A percentile compares a stretch with the other conserved stretches of the same genome.
Conservation (phyloP, 2,329 filamentous ascomycete genomes). For the Periconia digitata region DNA sequence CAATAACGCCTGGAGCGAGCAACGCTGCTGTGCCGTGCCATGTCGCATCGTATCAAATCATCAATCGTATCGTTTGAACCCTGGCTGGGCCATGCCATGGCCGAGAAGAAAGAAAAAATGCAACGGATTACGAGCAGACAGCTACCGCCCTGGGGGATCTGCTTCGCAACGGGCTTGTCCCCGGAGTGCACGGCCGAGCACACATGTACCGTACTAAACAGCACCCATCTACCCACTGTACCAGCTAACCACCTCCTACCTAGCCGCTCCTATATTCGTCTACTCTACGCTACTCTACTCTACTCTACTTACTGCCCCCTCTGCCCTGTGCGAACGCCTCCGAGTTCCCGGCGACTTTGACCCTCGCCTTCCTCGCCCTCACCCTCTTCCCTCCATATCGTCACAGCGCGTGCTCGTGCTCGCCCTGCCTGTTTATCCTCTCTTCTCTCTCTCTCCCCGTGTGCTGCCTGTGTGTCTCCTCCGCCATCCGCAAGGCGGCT, state of each 20-base stretch:
- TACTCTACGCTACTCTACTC: too few relatives aligned
- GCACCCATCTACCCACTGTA: too few relatives aligned
- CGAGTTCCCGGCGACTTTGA: slow-evolving; percentile 15
- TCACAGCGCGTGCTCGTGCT: slow-evolving; percentile 18
- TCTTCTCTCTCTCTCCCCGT: slow-evolving; percentile 8
- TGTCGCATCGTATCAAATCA: too few relatives aligned
- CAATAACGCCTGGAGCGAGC: too few relatives aligned
- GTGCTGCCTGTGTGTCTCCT: slow-evolving; percentile 2
- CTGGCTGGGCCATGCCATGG: slow-evolving; percentile 21
- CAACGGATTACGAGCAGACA: not conserved
- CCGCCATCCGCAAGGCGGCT: slow-evolving; percentile 13
- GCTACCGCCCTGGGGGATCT: not conserved
- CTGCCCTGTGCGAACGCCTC: slow-evolving; percentile 23
- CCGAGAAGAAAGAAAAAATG: not conserved
- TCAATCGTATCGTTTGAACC: too few relatives aligned
- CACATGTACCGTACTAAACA: too few relatives aligned
- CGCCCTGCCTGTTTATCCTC: slow-evolving; percentile 3
- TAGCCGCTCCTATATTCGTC: too few relatives aligned
- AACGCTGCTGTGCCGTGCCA: slow-evolving; percentile 20
- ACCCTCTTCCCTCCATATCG: too few relatives aligned
- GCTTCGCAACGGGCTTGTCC: slow-evolving; percentile 12
- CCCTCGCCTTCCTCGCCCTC: too few relatives aligned
- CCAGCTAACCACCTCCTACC: too few relatives aligned
- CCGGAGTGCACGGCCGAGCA: too few relatives aligned
- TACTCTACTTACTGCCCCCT: too few relatives aligned